Evolutionary conservation across 177 flowering plant species (phyloP).

Genomic region (Tripterygium wilfordii): DNA sequence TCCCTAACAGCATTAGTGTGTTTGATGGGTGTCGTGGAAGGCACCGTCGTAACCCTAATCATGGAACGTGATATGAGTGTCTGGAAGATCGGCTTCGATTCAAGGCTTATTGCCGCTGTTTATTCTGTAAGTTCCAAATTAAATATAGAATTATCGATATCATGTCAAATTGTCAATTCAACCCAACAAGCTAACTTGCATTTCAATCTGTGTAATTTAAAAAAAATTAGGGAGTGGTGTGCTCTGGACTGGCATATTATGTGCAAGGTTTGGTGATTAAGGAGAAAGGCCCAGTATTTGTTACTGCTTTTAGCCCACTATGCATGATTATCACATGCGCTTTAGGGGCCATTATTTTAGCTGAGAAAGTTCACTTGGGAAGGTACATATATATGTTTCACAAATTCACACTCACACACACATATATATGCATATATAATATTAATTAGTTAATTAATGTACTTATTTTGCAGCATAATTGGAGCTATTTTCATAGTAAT

Average conservation of each 20-base stretch:
- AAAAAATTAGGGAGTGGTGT: slow-evolving; percentile 73
- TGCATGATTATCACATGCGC: slow-evolving; percentile 72
- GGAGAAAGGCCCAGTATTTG: slow-evolving; percentile 82
- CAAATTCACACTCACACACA: no score
- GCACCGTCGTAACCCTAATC: slow-evolving; percentile 43
- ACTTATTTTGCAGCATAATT: slow-evolving; percentile 23
- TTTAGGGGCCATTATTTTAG: slow-evolving; percentile 52
- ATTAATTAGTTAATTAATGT: no score
- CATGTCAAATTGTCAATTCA: no score
- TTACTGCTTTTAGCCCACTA: slow-evolving; percentile 78
- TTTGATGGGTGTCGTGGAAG: slow-evolving; percentile 55
- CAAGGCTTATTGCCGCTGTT: slow-evolving; percentile 63
- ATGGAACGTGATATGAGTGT: slow-evolving; percentile 48
- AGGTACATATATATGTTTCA: slow-evolving; percentile 57
- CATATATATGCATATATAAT: no score
- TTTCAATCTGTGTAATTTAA: no score
- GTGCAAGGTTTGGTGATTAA: slow-evolving; percentile 69
- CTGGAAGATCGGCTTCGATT: slow-evolving; percentile 75
- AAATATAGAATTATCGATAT: no score
- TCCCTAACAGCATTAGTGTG: slow-evolving; percentile 67
- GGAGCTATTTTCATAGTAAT: slow-evolving; percentile 36
- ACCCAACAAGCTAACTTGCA: no score
- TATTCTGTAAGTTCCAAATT: slow-evolving; percentile 53
- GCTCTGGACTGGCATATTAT: slow-evolving; percentile 83
- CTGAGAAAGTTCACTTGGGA: slow-evolving; percentile 72